Base-by-base conservation (phyloP, 2,329 filamentous ascomycete species). In the Aspergillus flavus region DNA sequence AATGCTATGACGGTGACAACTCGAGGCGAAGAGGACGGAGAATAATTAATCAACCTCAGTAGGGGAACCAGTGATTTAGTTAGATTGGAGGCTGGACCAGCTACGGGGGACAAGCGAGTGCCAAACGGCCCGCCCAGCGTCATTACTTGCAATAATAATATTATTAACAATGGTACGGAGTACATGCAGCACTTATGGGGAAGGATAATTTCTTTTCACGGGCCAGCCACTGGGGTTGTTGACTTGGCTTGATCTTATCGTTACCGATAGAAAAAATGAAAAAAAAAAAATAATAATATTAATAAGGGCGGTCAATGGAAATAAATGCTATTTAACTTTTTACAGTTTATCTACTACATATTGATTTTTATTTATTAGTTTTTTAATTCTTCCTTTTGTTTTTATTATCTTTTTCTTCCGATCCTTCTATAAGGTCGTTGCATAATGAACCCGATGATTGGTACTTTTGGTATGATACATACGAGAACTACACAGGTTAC, bases 21-120 rank as follows among this genome's bases (percentile, higher is more conserved):
- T 54, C 21, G 23, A 53, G 21, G 21, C 61, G 39, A 41, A 43
- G 28, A 54, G 57, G 48, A 23, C 12, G 34, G 52, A 53, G 30
- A 57, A 52, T 32, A 55, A 30, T 21, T 21, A 43, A 43, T 36
- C 30, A 55, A 45, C 48, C 28, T 32, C 36, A 58, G 48, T 60
- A 34, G 48, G 48, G 48, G 48, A 21, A 12, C 19, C 48, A 52
- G 48, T 61, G 53, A 61, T 61, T 52, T 61, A 56, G 58, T 63
- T 55, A 60, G 61, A 66, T 65, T 59, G 66, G 65, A 65, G 65
- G 66, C 61, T 65, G 66, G 63, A 60, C 66, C 66, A 64, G 54
- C 46, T 45, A 65, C 41, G 48, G 52, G 61, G 50, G 64, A 66
- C 63, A 61, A 56, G 52, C 39, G 58, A 61, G 45, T 57, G 46